phyloP scores from a whole-genome alignment of 73 alveolate genomes.

The Paramecium sexaurelia region DNA sequence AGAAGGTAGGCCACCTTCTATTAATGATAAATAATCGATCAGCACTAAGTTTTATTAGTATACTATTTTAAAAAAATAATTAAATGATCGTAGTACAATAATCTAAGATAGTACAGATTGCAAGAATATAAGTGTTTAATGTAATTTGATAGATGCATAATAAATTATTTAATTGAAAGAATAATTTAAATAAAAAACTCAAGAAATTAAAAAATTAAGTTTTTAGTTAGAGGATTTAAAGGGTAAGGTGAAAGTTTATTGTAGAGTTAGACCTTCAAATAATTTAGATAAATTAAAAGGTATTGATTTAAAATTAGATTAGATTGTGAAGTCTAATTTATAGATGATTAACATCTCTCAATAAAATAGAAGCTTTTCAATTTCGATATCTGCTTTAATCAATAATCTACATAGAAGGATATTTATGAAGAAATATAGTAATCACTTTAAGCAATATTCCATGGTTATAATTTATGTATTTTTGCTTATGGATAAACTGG shows the following conservation, averaged over 20 bases:
- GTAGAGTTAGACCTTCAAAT: slow-evolving; percentile 93
- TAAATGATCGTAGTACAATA: slow-evolving; percentile 3
- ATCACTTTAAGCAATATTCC: slow-evolving; percentile 79
- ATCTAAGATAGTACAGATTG: neutral
- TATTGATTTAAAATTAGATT: neutral
- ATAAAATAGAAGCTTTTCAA: slow-evolving; percentile 46
- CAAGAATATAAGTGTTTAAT: neutral
- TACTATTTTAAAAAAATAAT: neutral
- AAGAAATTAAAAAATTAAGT: slow-evolving; percentile 77
- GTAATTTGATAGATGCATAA: neutral
- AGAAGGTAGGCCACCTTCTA: slow-evolving; percentile 27
- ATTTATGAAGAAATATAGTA: slow-evolving; percentile 47
- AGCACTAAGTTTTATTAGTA: slow-evolving; percentile 7
- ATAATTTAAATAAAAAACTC: neutral
- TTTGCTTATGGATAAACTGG: slow-evolving; percentile 99
- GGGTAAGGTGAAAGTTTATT: slow-evolving; percentile 92
- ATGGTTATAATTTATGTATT: slow-evolving; percentile 98
- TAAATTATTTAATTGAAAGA: neutral
- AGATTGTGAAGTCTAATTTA: slow-evolving; percentile 53
- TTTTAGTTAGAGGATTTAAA: slow-evolving; percentile 90
- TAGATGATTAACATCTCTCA: slow-evolving; percentile 66
- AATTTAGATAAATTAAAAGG: slow-evolving; percentile 9
- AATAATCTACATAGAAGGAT: slow-evolving; percentile 26
- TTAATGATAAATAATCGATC: slow-evolving; percentile 18
- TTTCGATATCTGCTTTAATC: slow-evolving; percentile 58